Percentiles rank a stretch among this genome's conserved stretches.
These are phyloP conservation scores for Physcia stellaris DNA, from an alignment of 495 filamentous ascomycete genomes.

Conservation along the genomic window DNA sequence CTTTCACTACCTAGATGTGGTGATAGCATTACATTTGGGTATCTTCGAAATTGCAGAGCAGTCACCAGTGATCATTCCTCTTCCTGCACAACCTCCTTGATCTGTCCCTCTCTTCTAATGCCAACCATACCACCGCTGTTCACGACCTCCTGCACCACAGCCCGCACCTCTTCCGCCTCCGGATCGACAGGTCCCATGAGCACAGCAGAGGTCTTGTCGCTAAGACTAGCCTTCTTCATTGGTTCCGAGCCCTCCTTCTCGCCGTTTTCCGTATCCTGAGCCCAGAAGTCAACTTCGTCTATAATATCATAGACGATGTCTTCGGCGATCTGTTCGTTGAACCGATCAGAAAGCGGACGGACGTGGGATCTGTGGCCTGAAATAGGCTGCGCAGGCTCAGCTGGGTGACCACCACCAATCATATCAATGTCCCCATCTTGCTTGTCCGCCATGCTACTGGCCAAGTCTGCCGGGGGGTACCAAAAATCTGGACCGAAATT, in stretches of 20 bases:
- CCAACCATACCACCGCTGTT: neutral
- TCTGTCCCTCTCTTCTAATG: slow-evolving; percentile 4
- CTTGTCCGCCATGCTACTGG: slow-evolving; percentile 13
- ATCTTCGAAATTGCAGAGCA: no score
- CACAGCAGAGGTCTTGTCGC: slow-evolving; percentile 4
- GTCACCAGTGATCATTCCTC: no score
- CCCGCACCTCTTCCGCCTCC: slow-evolving; percentile 3
- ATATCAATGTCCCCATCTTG: slow-evolving; percentile 36
- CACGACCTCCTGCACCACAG: neutral
- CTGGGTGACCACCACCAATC: slow-evolving; percentile 18
- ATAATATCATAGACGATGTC: slow-evolving; percentile 84
- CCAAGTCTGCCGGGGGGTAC: slow-evolving; percentile 53
- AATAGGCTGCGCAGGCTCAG: slow-evolving; percentile 9
- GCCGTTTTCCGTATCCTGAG: slow-evolving; percentile 7
- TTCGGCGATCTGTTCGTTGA: slow-evolving; percentile 89
- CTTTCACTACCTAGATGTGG: no score
- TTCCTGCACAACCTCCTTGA: slow-evolving; percentile 13
- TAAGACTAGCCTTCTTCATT: slow-evolving; percentile 5
- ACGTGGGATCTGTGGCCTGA: slow-evolving; percentile 20
- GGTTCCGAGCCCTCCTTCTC: slow-evolving; percentile 1
- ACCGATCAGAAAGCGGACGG: slow-evolving; percentile 60
- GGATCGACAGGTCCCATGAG: slow-evolving; percentile 6
- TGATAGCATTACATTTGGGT: no score
- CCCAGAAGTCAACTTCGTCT: slow-evolving; percentile 33
- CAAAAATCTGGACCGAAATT: slow-evolving; percentile 89